phyloP scores from a whole-genome alignment of 352 stramenopile species.

The Globisporangium cylindrosporum region DNA sequence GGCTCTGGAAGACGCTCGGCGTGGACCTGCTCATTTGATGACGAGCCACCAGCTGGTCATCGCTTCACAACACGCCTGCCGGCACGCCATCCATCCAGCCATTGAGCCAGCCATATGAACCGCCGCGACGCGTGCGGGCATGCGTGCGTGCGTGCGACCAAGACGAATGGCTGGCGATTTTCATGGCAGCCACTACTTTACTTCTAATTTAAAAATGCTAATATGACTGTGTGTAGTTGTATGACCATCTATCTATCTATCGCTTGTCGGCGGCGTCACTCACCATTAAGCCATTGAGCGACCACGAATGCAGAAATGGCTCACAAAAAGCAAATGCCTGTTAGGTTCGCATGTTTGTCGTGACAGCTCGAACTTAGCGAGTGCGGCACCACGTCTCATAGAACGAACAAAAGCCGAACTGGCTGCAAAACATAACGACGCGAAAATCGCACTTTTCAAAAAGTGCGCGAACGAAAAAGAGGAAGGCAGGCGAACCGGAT shows the following conservation, averaged over 20 bases:
- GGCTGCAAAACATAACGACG: background rate
- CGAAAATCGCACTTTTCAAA: background rate
- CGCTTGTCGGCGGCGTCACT: background rate
- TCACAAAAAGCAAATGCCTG: background rate
- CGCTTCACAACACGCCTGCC: background rate
- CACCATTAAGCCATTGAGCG: background rate
- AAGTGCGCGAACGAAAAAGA: background rate
- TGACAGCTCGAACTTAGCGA: background rate
- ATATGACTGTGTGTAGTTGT: background rate
- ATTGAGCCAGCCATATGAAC: background rate
- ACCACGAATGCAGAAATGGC: background rate
- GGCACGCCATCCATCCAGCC: background rate
- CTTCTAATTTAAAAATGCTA: background rate
- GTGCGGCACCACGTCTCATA: background rate
- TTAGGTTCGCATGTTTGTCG: background rate
- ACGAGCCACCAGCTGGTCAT: background rate
- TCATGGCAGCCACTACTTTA: background rate
- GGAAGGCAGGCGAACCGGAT: background rate
- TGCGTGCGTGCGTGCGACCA: too few species aligned
- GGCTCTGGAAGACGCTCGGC: constrained; percentile 11
- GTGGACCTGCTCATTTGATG: background rate
- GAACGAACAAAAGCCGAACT: background rate
- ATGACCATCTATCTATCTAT: background rate
- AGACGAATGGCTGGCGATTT: background rate
- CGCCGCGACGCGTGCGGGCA: background rate